Base-by-base conservation (phyloP, 257 asterid species). In the Fraxinus pennsylvanica region DNA sequence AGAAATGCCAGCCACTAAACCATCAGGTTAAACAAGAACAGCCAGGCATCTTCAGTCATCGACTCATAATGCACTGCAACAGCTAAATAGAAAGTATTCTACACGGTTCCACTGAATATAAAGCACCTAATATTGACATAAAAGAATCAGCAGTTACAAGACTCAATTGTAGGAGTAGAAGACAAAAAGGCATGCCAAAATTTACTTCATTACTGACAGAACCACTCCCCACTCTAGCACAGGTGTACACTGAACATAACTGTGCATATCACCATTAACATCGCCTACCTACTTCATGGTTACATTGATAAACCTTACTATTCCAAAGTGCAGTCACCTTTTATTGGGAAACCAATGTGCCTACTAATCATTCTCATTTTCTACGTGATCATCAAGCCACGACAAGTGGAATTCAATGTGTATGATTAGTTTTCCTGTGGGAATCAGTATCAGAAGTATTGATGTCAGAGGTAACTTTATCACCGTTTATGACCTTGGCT, bases 371-470 rank as follows among this genome's bases (percentile, higher is more conserved):
- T 41, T 68, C 13, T 63, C 76, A 19, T 19, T 54, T 73, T 73
- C 80, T 45, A 68, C 29, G 38, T 9, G 19, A 27, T 80, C 82
- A 71, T 79, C 86, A 50, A 66, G 29, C 43, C 30, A 21, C 43
- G 67, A n/a, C 83, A 57, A 32, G 36, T 17, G 41, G 72, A 73
- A 29, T 30, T 59, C 72, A 63, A 7, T 17, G 32, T 9, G 38
- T 35, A 75, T 29, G 32, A 30, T 75, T 32, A 14, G 27, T 71
- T 61, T 45, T 38, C 15, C 19, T 74, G 1, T 68, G 72, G 36
- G 50, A 25, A 32, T 27, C 83, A 45, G 38, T 7, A 59, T 43
- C 52, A 32, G 83, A 66, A 72, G 59, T 84, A 35, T 75, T 68
- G 22, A 25, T 39, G 9, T 45, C 10, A 50, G 85, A 70, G 74